Evolutionary conservation across 129 eudicot genomes (phyloP).

Genomic region (Deinandra increscens): DNA sequence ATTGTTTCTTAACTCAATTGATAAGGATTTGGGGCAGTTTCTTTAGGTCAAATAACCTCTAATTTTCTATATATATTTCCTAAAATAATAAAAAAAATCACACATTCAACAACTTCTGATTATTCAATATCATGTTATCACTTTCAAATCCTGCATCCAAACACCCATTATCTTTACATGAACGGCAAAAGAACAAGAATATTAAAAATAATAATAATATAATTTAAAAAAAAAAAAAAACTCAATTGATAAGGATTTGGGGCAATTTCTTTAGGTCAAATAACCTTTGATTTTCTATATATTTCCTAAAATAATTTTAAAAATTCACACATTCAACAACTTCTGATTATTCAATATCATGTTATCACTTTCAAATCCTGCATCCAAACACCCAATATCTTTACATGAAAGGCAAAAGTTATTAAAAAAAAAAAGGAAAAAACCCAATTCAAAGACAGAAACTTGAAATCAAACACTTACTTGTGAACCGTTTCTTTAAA

Average conservation of each 20-base stretch:
- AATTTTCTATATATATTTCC: background rate
- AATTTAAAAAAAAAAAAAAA: background rate
- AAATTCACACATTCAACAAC: background rate
- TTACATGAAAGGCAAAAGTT: background rate
- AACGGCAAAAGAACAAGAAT: background rate
- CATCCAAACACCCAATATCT: slow-evolving; percentile 19
- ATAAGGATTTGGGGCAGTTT: background rate
- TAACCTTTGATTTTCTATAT: background rate
- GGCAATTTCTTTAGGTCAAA: background rate
- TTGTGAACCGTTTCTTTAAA: slow-evolving; percentile 91
- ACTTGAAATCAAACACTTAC: slow-evolving; percentile 42
- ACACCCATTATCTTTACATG: slow-evolving; percentile 11
- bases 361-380: slow-evolving; percentile 14
- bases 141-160: too few relatives aligned
- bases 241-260: background rate
- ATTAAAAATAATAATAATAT: too few relatives aligned
- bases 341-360: background rate
- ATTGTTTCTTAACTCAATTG: too few relatives aligned
- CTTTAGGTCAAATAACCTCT: background rate
- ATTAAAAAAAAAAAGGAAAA: too few relatives aligned
- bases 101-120: background rate
- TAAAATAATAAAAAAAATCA: background rate
- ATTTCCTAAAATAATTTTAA: background rate
- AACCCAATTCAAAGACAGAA: background rate
- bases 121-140: slow-evolving; percentile 11